Evolutionary conservation across 495 filamentous ascomycete species (phyloP), one percentile per base, ranked within the genome.

Genomic region (Lophiostoma macrostomum): DNA sequence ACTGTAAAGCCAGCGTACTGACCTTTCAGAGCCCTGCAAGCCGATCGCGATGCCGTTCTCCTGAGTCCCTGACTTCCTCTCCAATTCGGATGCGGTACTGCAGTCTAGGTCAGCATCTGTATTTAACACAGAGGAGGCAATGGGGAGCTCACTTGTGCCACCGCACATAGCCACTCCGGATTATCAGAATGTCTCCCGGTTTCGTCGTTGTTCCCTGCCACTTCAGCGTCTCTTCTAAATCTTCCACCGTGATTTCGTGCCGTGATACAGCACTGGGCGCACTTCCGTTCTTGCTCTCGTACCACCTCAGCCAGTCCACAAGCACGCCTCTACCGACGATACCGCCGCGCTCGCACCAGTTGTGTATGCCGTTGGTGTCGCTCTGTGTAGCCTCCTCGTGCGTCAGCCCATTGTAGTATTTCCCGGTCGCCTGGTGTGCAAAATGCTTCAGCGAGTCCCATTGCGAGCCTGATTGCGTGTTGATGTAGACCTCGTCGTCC

Each of bases 311-410:
- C 54, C 76, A 81, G 53, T 82, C 79, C 50, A 82, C 72, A 3
- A 82, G 58, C 3, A 80, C 76, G 14, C 76, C 79, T 24, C 79
- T 72, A 7, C 77, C 79, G 2, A 78, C 77, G 41, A 82, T 73
- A 3, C 79, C 79, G 40, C 69, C 67, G 5, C 67, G 58, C 18
- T 61, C 45, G 38, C 66, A 67, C 67, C 69, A 71, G 48, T 70
- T 61, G 37, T 63, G 59, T 18, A 63, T 53, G 32, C 59, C 59
- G 29, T 63, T 58, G 7, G 36, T 58, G 29, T 37, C 22, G 14
- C 18, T 38, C 12, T 37, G 36, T 0, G 22, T 50, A 4, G 53
- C 47, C 34, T 63, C 47, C n/a, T 16, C 57, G 40, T 18, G 58
- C 1, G 51, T 54, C 29, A 61, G 29, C 11, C 76, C 77, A 61